Base-by-base conservation (phyloP, 257 asterid genomes). In the Jaltomata sinuosa region DNA sequence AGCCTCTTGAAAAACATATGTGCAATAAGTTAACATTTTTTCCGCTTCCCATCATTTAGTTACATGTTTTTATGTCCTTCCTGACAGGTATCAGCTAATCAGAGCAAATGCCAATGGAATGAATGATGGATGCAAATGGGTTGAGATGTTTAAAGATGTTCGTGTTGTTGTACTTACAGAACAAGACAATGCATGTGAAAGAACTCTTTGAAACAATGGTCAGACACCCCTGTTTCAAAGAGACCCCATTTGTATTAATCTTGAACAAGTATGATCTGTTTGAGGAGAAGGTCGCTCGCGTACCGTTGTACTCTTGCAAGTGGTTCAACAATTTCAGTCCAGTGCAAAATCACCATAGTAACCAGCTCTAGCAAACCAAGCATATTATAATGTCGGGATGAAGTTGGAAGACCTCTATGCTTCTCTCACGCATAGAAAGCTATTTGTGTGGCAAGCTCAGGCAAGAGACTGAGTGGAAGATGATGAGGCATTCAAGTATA, bases 61-160 rank as follows among this genome's bases (percentile, higher is more conserved):
- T 55, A 6, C 7, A 55, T n/a, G 64, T 55, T n/a, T 55, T 5
- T n/a, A 11, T 55, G 64, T 55, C 64, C 64, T 61, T 61, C 36
- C 69, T 61, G 21, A 45, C 89, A 87, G 90, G 80, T 89, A 71
- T 65, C 86, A 83, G 83, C 85, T 87, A n/a, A 87, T 88, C 19
- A 57, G 87, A 76, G 67, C 79, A 21, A 67, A 32, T 64, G 57
- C 77, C 6, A 79, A 29, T 5, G 79, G 84, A 12, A 15, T 42
- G 54, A 85, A 47, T 25, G 84, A 85, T 3, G 76, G 84, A 53
- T 69, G 80, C 87, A 85, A 57, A 53, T 64, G 71, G 83, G 21
- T 81, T 12, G 87, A 86, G 67, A 85, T 84, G 87, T 88, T 50
- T 32, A 32, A 32, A 32, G 36, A 3, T 1, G 87, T 81, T 50